Base-by-base conservation (phyloP, 1,139 yeast genomes). In the Suhomyces terraborum region DNA sequence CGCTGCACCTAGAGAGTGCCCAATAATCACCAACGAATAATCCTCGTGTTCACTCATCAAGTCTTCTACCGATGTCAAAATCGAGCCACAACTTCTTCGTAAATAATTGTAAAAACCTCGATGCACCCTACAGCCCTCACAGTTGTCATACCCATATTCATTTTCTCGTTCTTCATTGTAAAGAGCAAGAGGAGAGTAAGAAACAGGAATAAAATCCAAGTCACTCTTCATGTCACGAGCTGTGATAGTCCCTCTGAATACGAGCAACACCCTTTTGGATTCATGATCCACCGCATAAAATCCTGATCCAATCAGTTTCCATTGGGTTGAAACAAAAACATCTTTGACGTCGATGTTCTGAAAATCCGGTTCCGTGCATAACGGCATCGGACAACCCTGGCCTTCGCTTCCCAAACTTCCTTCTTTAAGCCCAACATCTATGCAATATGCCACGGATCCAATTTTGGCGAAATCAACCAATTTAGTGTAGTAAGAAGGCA, bases 1-100 rank as follows among this genome's bases (percentile, higher is more conserved):
- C 0, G 88, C 88, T 3, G 83, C 93, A 1, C 93, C 94, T 21
- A 84, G 58, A 0, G 93, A 84, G 61, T 84, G 93, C 0, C 93
- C 93, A 2, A 79, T 64, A 2, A 83, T 68, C 4, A 76, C 69
- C 12, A 83, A 48, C 30, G 67, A 58, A 54, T 80, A 82, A 19
- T 69, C 70, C 0, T 80, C 77, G 50, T 73, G 59, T 16, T 58
- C 35, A 1, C 53, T 35, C 44, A 58, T 56, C 46, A 75, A 43
- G 17, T 52, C 51, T 34, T 63, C 61, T 10, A 71, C 64, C 13
- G 65, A 64, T 13, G 55, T 55, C 18, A 68, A 54, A 40, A 72
- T 65, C 12, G 58, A 60, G 8, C 56, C 62, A 30, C 74, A 64
- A 45, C 75, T 66, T 31, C 73, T 69, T 40, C 59, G 58, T 14